A percentile compares a stretch with the other conserved stretches of the same genome.
Evolutionary conservation across 2,329 filamentous ascomycete genomes (phyloP).

Genomic region (Talaromyces sp.): DNA sequence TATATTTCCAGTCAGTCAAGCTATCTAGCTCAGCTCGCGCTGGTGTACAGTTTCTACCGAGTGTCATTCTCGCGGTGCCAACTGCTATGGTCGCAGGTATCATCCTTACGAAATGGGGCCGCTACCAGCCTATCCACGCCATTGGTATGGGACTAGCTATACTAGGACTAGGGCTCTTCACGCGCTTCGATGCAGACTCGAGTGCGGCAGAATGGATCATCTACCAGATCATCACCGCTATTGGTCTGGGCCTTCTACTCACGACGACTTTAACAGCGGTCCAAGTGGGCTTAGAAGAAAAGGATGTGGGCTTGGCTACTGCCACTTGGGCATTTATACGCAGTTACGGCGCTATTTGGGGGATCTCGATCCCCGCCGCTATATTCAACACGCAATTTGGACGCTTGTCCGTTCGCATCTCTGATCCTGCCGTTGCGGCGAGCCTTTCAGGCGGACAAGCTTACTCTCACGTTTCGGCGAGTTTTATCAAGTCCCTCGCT

Average conservation of each 20-base stretch:
- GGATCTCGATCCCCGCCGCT: conserved; percentile 27
- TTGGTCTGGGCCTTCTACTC: conserved; percentile 16
- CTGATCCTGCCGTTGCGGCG: background rate
- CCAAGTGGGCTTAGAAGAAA: conserved; percentile 23
- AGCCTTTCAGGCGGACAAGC: background rate
- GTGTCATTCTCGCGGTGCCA: no score
- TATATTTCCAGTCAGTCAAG: no score
- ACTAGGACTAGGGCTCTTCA: no score
- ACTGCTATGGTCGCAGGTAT: no score
- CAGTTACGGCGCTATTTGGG: conserved; percentile 32
- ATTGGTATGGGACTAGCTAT: no score
- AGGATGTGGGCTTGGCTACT: conserved; percentile 24
- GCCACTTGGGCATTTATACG: conserved; percentile 30
- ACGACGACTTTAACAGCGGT: conserved; percentile 25
- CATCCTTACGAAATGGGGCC: no score
- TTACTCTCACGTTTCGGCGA: background rate
- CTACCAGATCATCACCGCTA: conserved; percentile 26
- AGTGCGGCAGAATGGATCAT: conserved; percentile 23
- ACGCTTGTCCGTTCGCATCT: background rate
- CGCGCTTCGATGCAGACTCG: conserved; percentile 25
- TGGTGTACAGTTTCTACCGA: no score
- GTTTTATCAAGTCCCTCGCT: background rate
- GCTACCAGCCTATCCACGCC: no score
- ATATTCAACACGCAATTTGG: conserved; percentile 36
- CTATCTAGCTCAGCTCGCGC: no score